Percentiles rank a stretch among this genome's conserved stretches.
These are phyloP conservation scores for Candida dubliniensis DNA, from an alignment of 1,139 yeast genomes.

Conservation along the genomic window DNA sequence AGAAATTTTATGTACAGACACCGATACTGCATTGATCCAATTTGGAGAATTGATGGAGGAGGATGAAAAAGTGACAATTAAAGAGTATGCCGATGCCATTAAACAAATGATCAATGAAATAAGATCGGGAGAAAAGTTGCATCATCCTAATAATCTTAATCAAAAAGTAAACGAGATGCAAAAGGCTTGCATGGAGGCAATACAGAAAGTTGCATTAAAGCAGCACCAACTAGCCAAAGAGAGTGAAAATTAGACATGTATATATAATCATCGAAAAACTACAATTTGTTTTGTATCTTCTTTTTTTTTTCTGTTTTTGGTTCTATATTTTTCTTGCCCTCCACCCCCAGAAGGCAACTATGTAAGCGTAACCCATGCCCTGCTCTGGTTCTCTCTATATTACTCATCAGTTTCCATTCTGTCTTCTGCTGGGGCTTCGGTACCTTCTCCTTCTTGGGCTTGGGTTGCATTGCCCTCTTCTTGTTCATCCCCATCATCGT, in stretches of 20 bases:
- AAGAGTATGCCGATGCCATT: slow-evolving; percentile 33
- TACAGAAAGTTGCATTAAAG: slow-evolving; percentile 51
- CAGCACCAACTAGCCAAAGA: slow-evolving; percentile 28
- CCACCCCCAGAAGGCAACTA: slow-evolving; percentile 12
- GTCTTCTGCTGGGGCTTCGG: slow-evolving; percentile 16
- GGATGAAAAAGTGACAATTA: slow-evolving; percentile 32
- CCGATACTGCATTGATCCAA: slow-evolving; percentile 50
- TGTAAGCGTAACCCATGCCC: background rate
- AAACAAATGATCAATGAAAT: slow-evolving; percentile 48
- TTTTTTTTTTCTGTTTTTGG: background rate
- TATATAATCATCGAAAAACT: background rate
- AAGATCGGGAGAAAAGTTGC: slow-evolving; percentile 32
- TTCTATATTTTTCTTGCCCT: too few relatives aligned
- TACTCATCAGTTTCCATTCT: slow-evolving; percentile 57
- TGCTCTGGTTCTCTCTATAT: too few relatives aligned
- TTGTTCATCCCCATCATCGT: slow-evolving; percentile 27
- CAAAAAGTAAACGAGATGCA: slow-evolving; percentile 52
- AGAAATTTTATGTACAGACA: slow-evolving; percentile 56
- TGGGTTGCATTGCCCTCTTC: slow-evolving; percentile 19
- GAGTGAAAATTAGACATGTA: background rate
- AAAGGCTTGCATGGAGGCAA: slow-evolving; percentile 48
- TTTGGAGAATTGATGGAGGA: slow-evolving; percentile 44
- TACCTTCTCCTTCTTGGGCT: slow-evolving; percentile 17
- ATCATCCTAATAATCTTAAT: slow-evolving; percentile 40
- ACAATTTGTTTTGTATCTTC: background rate